Percentiles rank a stretch among this genome's conserved stretches.
Conservation (phyloP, 768 basidiomycete genomes). For the Amanita inopinata region DNA sequence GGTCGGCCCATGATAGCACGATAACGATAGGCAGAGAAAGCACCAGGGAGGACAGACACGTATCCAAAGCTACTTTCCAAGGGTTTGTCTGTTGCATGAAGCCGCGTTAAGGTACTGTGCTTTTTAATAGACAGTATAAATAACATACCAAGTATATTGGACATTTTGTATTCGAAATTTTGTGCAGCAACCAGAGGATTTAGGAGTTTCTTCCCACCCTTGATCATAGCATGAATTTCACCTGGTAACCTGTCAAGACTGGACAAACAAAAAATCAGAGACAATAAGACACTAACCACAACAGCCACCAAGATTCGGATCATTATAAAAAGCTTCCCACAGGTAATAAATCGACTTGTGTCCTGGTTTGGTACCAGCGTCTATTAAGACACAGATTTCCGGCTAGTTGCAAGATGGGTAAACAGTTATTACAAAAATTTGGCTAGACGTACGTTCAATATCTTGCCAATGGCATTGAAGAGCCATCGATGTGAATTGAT, state of each 20-base stretch:
- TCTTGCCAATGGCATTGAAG: slow-evolving; percentile 86
- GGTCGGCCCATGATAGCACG: slow-evolving; percentile 87
- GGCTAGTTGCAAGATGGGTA: slow-evolving; percentile 39
- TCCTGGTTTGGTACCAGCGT: slow-evolving; percentile 95
- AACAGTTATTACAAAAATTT: slow-evolving; percentile 5
- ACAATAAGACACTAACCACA: slow-evolving; percentile 42
- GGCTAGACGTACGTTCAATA: slow-evolving; percentile 48
- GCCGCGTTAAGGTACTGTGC: background rate
- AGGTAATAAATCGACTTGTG: slow-evolving; percentile 94
- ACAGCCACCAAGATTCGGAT: slow-evolving; percentile 71
- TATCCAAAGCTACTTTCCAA: slow-evolving; percentile 94
- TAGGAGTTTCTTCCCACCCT: slow-evolving; percentile 82
- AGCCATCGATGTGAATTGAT: slow-evolving; percentile 95
- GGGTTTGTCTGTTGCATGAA: slow-evolving; percentile 59
- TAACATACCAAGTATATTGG: slow-evolving; percentile 74
- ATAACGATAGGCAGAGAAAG: slow-evolving; percentile 94
- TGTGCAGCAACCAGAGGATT: slow-evolving; percentile 93
- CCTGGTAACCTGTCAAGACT: slow-evolving; percentile 19
- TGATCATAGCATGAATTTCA: slow-evolving; percentile 95
- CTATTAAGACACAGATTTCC: slow-evolving; percentile 85
- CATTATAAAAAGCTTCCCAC: slow-evolving; percentile 87
- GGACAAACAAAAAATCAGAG: background rate
- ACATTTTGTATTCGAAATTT: slow-evolving; percentile 98
- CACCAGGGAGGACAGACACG: slow-evolving; percentile 90
- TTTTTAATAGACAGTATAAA: background rate